These are phyloP conservation scores for Fonsecaea nubica DNA, from an alignment of 2,329 filamentous ascomycete genomes.

Conservation along the genomic window DNA sequence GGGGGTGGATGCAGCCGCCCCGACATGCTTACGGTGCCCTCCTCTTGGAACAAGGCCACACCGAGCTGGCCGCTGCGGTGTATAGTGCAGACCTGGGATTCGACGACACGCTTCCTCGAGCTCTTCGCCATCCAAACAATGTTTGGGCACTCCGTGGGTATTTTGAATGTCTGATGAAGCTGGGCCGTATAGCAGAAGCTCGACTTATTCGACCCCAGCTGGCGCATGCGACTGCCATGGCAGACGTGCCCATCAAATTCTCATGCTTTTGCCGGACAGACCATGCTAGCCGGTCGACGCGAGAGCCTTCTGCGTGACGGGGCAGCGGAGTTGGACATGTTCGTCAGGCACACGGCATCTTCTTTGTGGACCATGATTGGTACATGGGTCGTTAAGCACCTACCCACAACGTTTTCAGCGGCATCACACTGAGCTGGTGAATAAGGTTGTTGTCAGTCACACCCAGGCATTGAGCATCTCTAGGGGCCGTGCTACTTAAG, in stretches of 20 bases:
- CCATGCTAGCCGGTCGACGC: neutral
- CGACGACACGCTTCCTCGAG: constrained; percentile 65
- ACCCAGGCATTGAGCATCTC: too few species aligned
- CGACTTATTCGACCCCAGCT: constrained; percentile 58
- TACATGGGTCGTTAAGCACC: too few species aligned
- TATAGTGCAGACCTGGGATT: constrained; percentile 69
- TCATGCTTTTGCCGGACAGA: constrained; percentile 64
- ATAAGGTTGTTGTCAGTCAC: too few species aligned
- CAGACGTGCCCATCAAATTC: constrained; percentile 64
- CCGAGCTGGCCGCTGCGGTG: constrained; percentile 62
- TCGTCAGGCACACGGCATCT: neutral
- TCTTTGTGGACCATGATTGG: neutral
- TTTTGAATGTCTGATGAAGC: constrained; percentile 69
- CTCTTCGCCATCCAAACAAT: constrained; percentile 72
- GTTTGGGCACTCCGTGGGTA: constrained; percentile 78
- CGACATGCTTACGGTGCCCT: constrained; percentile 74
- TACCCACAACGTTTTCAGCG: neutral
- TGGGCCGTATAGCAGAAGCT: constrained; percentile 60
- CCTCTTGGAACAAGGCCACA: constrained; percentile 68
- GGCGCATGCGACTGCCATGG: constrained; percentile 59
- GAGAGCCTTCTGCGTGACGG: neutral
- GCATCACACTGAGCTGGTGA: too few species aligned
- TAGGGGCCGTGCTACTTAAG: too few species aligned
- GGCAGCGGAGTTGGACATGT: neutral
- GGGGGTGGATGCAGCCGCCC: constrained; percentile 80